These are phyloP conservation scores for Microthlaspi erraticum DNA, from an alignment of 345 rosid species.

Conservation along the genomic window DNA sequence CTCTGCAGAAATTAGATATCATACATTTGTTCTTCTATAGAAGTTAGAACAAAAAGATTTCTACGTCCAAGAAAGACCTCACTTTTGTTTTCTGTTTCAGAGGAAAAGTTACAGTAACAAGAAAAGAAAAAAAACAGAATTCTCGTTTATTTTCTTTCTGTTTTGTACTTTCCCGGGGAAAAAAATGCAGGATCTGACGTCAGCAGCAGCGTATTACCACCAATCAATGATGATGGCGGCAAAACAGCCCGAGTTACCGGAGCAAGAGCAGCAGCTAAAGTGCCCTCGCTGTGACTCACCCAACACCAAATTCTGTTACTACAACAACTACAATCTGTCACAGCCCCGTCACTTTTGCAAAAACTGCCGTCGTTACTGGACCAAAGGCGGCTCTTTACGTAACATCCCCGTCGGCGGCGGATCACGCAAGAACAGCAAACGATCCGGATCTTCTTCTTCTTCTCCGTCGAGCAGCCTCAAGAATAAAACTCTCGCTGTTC, in stretches of 20 bases:
- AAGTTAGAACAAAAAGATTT: too few species aligned
- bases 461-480: constrained; percentile 39
- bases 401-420: constrained; percentile 96
- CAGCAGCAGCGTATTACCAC: constrained; percentile 42
- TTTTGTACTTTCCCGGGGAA: background rate
- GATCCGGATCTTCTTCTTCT: constrained; percentile 38
- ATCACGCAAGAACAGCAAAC: constrained; percentile 68
- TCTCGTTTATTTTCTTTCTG: too few species aligned
- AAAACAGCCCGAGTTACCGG: constrained; percentile 59
- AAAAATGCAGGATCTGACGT: constrained; percentile 63
- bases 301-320: constrained; percentile 96
- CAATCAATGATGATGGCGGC: constrained; percentile 44
- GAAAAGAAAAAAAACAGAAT: too few species aligned
- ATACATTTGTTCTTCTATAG: background rate
- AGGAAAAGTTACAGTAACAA: background rate
- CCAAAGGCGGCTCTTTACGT: constrained; percentile 90
- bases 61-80: too few species aligned
- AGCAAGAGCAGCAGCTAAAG: constrained; percentile 79
- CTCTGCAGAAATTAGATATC: background rate
- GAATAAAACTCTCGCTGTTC: constrained; percentile 42
- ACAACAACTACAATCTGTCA: constrained; percentile 89
- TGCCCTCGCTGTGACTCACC: too few species aligned
- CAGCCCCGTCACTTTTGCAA: constrained; percentile 93
- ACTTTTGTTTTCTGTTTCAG: background rate
- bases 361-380: constrained; percentile 91